Evolutionary conservation across 2,329 filamentous ascomycete genomes (phyloP).

Genomic region (Ceratocystis albifundus): DNA sequence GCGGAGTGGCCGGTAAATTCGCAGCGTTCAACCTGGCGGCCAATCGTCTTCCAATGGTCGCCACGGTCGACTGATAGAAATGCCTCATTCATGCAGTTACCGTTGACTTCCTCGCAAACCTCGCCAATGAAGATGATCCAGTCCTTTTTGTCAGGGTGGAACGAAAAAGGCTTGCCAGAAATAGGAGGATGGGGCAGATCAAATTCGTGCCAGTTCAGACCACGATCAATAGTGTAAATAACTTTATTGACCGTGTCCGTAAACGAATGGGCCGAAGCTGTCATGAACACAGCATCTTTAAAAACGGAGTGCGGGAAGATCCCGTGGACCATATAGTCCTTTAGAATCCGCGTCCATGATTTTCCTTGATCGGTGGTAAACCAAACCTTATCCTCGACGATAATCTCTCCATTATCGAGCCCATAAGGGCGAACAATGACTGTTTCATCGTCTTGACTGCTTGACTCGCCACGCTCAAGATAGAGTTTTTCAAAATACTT

Average conservation of each 20-base stretch:
- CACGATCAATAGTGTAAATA: conserved; percentile 72
- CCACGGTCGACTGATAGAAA: conserved; percentile 72
- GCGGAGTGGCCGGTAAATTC: conserved; percentile 65
- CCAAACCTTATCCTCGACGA: conserved; percentile 48
- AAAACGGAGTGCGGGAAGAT: conserved; percentile 72
- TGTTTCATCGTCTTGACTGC: conserved; percentile 58
- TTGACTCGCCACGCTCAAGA: conserved; percentile 62
- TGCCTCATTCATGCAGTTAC: conserved; percentile 59
- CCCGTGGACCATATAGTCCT: conserved; percentile 54
- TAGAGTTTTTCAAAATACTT: conserved; percentile 52
- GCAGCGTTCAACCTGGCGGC: conserved; percentile 66
- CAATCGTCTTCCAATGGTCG: conserved; percentile 62
- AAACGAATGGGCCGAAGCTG: conserved; percentile 44
- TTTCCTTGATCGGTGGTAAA: conserved; percentile 82
- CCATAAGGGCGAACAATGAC: conserved; percentile 44
- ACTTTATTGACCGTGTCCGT: conserved; percentile 39
- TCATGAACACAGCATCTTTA: conserved; percentile 77
- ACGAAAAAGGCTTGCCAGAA: conserved; percentile 45
- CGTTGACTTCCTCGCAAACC: conserved; percentile 48
- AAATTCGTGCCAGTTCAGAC: conserved; percentile 61
- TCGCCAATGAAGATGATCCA: conserved; percentile 87
- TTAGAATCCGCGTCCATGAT: conserved; percentile 60
- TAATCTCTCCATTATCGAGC: conserved; percentile 26
- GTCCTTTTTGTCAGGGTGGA: conserved; percentile 75
- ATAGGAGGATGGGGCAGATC: conserved; percentile 49